These are phyloP conservation scores for Roridomyces roridus DNA, from an alignment of 768 basidiomycete species.

Conservation along the genomic window DNA sequence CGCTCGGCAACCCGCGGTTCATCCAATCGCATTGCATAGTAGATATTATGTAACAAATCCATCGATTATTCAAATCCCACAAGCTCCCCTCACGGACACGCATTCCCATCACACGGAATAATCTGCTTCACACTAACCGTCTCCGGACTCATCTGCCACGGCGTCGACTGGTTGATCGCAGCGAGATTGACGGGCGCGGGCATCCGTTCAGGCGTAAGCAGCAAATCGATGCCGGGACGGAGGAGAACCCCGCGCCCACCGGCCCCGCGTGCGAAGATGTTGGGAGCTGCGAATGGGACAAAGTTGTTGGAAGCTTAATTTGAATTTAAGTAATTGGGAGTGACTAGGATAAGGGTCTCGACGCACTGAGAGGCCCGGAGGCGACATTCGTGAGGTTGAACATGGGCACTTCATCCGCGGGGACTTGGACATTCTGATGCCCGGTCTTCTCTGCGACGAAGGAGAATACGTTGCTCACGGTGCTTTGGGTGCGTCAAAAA, in stretches of 20 bases:
- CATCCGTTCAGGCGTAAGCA: constrained; percentile 37
- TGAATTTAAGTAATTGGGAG: background rate
- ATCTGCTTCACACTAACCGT: background rate
- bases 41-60: no score
- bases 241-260: background rate
- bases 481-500: no score
- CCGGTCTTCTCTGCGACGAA: constrained; percentile 7
- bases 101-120: background rate
- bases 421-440: background rate
- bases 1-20: no score
- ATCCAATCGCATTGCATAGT: no score
- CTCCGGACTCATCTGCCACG: constrained; percentile 10
- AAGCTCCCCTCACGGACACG: background rate
- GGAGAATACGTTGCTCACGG: background rate
- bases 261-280: background rate
- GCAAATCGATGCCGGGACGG: constrained; percentile 5
- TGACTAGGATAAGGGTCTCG: background rate
- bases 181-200: constrained; percentile 50
- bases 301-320: background rate
- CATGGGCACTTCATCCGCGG: background rate
- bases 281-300: constrained; percentile 4
- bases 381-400: background rate
- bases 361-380: background rate
- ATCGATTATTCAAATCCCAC: background rate
- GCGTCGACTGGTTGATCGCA: constrained; percentile 25